These are phyloP conservation scores for Neoboletus brunneissimus DNA, from an alignment of 768 basidiomycete species.

Conservation along the genomic window DNA sequence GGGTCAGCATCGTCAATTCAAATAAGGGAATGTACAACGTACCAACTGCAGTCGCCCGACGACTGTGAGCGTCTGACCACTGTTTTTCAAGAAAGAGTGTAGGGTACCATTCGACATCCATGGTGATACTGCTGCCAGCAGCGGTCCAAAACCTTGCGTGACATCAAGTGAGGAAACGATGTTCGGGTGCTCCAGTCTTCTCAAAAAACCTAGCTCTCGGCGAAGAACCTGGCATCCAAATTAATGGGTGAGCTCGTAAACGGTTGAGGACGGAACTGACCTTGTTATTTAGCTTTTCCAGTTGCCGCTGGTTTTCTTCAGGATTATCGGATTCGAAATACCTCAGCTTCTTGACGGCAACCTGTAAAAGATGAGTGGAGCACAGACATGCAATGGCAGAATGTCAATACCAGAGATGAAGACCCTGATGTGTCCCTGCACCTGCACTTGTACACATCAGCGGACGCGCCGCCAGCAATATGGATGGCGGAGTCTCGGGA, in stretches of 20 bases:
- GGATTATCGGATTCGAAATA: not conserved
- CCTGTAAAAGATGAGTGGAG: not conserved
- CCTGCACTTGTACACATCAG: slow-evolving; percentile 6
- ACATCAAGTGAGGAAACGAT: slow-evolving; percentile 1
- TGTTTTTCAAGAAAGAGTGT: not conserved
- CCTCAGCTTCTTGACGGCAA: not conserved
- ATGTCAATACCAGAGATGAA: not conserved
- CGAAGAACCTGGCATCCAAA: not conserved
- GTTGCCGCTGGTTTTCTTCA: not conserved
- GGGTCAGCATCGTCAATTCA: not conserved
- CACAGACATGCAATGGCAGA: not conserved
- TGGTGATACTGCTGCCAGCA: not conserved
- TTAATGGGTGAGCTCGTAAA: not conserved
- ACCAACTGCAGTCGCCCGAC: slow-evolving; percentile 1
- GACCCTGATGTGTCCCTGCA: not conserved
- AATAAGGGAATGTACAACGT: no score
- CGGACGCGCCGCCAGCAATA: not conserved
- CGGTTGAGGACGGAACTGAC: no score
- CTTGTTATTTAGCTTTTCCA: not conserved
- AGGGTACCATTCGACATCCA: slow-evolving; percentile 1
- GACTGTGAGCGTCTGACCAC: not conserved
- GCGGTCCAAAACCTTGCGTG: not conserved
- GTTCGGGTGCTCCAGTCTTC: slow-evolving; percentile 3
- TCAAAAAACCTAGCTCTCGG: not conserved
- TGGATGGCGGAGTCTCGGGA: not conserved